Conservation (phyloP, 202 grass and related monocot genomes). For the Cymbopogon flexuosus region DNA sequence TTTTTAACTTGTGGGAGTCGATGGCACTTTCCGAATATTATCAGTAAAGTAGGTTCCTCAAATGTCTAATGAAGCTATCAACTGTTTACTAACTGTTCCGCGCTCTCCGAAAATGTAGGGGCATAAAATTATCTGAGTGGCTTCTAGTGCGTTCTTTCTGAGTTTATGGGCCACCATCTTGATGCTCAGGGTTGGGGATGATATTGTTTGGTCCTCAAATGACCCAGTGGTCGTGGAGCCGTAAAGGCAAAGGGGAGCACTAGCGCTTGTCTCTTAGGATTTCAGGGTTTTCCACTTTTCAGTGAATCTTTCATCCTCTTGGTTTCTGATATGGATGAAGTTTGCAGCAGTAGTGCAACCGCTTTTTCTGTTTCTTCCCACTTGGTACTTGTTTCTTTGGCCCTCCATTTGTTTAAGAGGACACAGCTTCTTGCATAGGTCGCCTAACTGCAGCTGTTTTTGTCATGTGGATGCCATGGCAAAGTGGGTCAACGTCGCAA, state of each 20-base stretch:
- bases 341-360: background rate
- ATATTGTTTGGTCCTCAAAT: conserved; percentile 18
- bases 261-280: conserved; percentile 4
- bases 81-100: conserved; percentile 10
- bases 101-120: background rate
- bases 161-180: background rate
- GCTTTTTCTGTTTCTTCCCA: background rate
- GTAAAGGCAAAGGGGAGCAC: conserved; percentile 22
- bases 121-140: background rate
- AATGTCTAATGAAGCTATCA: conserved; percentile 14
- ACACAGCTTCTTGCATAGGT: background rate
- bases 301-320: conserved; percentile 19
- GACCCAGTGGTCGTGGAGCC: background rate
- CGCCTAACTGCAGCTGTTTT: background rate
- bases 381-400: background rate
- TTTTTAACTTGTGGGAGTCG: conserved; percentile 28
- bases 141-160: conserved; percentile 10
- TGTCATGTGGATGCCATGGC: background rate
- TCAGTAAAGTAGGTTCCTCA: conserved; percentile 38
- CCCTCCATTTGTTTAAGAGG: background rate
- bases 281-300: background rate
- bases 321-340: conserved; percentile 26
- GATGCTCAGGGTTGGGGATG: conserved; percentile 14
- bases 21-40: conserved; percentile 27
- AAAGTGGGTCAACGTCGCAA: background rate